These are phyloP conservation scores for Candida pseudoglaebosa DNA, from an alignment of 805 yeast species.

Conservation along the genomic window DNA sequence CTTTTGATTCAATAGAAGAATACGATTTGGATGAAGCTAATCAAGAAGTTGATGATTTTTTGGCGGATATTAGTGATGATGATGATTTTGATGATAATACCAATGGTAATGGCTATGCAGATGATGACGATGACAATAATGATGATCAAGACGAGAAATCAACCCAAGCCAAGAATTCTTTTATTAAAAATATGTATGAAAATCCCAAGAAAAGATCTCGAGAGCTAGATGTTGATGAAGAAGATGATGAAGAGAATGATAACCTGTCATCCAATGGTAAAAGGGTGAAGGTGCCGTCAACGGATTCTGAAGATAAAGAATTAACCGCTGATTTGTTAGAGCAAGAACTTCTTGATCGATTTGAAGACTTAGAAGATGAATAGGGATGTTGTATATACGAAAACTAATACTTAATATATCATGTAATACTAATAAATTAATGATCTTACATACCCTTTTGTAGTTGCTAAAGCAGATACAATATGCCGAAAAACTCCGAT, in stretches of 20 bases:
- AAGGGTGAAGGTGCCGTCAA: constrained; percentile 7
- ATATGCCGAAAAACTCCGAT: too few species aligned
- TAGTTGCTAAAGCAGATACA: too few species aligned
- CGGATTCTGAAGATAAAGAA: background rate
- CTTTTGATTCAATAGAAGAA: constrained; percentile 28
- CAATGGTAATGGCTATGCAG: constrained; percentile 21
- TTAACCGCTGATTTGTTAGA: constrained; percentile 35
- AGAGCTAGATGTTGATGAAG: constrained; percentile 15
- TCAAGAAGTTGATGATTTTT: constrained; percentile 45
- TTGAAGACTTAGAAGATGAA: constrained; percentile 45
- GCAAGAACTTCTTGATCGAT: constrained; percentile 47
- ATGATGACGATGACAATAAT: constrained; percentile 24
- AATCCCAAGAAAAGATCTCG: constrained; percentile 13
- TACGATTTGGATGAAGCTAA: constrained; percentile 40
- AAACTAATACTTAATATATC: too few species aligned
- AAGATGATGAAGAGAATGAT: constrained; percentile 18
- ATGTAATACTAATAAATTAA: too few species aligned
- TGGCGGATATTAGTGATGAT: constrained; percentile 41
- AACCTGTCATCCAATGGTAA: constrained; percentile 6
- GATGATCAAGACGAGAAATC: constrained; percentile 16
- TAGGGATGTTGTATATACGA: background rate
- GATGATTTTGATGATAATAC: constrained; percentile 12
- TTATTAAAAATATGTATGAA: constrained; percentile 22
- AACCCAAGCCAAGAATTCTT: constrained; percentile 17
- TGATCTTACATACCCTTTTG: too few species aligned